These are phyloP conservation scores for Fusarium sp. DNA, from an alignment of 2,329 filamentous ascomycete species.

Conservation along the genomic window DNA sequence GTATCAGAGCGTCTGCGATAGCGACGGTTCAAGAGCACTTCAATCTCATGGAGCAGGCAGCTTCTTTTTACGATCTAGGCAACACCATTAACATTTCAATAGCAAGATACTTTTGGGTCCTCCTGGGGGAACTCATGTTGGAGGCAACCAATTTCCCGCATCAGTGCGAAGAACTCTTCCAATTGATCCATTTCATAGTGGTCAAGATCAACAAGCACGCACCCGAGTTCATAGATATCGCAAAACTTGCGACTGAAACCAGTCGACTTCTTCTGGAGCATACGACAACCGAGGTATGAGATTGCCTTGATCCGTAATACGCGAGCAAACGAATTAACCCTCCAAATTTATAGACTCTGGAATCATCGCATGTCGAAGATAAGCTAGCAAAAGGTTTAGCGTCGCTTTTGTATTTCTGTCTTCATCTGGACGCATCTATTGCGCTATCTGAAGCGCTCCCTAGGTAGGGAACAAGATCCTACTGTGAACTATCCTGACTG, in stretches of 20 bases:
- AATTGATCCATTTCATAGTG: slow-evolving; percentile 56
- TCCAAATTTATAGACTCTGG: slow-evolving; percentile 41
- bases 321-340: slow-evolving; percentile 9
- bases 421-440: slow-evolving; percentile 47
- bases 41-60: slow-evolving; percentile 11
- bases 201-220: slow-evolving; percentile 46
- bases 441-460: slow-evolving; percentile 43
- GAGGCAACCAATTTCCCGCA: slow-evolving; percentile 47
- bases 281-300: slow-evolving; percentile 55
- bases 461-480: slow-evolving; percentile 36
- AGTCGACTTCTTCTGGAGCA: slow-evolving; percentile 55
- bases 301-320: neutral
- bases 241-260: slow-evolving; percentile 46
- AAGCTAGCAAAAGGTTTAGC: slow-evolving; percentile 47
- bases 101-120: slow-evolving; percentile 48
- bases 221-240: slow-evolving; percentile 49
- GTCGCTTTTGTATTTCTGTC: slow-evolving; percentile 48
- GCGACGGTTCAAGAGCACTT: slow-evolving; percentile 51
- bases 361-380: slow-evolving; percentile 46
- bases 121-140: slow-evolving; percentile 51
- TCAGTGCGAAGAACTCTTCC: slow-evolving; percentile 61
- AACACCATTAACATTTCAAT: slow-evolving; percentile 15
- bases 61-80: neutral
- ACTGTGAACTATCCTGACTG: slow-evolving; percentile 10
- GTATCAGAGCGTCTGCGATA: slow-evolving; percentile 47